Percentiles rank a stretch among this genome's conserved stretches.
Evolutionary conservation across 495 filamentous ascomycete genomes (phyloP).

Genomic region (Penicillium manginii): DNA sequence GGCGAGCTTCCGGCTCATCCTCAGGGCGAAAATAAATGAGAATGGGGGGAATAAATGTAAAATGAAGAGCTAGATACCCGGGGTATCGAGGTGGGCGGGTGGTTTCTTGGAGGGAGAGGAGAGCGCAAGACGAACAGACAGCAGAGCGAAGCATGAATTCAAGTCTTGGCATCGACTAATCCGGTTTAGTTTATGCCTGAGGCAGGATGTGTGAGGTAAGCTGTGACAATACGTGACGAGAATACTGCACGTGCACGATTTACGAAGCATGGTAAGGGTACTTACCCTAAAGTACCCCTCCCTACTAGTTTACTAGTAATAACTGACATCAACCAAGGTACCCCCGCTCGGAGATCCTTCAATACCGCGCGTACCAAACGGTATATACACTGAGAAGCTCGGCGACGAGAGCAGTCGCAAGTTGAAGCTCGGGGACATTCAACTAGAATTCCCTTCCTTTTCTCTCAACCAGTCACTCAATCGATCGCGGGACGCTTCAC

Average conservation of each 20-base stretch:
- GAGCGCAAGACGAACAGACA: conserved; percentile 19
- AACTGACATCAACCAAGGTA: neutral
- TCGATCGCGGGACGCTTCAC: conserved; percentile 8
- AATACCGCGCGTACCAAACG: conserved; percentile 8
- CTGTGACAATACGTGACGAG: conserved; percentile 6
- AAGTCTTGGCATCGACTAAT: conserved; percentile 34
- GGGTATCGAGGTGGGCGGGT: conserved; percentile 28
- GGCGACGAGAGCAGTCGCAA: conserved; percentile 32
- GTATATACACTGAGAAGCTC: conserved; percentile 17
- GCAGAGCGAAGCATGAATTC: conserved; percentile 27
- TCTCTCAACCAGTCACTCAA: conserved; percentile 11
- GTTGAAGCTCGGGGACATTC: conserved; percentile 15
- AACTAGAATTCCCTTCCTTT: neutral
- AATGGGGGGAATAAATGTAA: conserved; percentile 15
- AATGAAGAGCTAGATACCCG: conserved; percentile 28
- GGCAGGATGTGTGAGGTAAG: conserved; percentile 20
- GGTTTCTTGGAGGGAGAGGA: conserved; percentile 16
- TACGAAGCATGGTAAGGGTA: neutral
- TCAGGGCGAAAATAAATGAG: conserved; percentile 31
- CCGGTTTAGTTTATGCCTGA: conserved; percentile 33
- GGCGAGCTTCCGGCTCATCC: conserved; percentile 76
- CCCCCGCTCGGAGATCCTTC: neutral
- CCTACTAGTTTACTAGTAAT: neutral
- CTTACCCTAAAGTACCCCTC: neutral
- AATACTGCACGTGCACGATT: conserved; percentile 17